A percentile compares a stretch with the other conserved stretches of the same genome.
Conservation (phyloP, 352 stramenopile species). For the Elongisporangium senticosum region DNA sequence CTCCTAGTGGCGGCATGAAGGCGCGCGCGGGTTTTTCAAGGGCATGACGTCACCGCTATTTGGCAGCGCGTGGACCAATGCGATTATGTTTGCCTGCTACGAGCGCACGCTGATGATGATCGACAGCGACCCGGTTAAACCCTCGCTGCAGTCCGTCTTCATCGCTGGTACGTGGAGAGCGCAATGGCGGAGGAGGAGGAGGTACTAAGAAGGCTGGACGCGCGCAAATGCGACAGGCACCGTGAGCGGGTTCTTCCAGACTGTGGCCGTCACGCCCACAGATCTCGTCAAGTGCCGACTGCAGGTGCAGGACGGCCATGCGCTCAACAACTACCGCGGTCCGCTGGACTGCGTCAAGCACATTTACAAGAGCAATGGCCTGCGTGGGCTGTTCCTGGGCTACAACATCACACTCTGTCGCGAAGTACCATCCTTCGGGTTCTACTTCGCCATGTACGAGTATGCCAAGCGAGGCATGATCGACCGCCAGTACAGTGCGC, state of each 20-base stretch:
- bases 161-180: constrained; percentile 24
- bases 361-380: constrained; percentile 54
- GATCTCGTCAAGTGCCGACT: constrained; percentile 83
- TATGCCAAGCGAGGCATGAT: constrained; percentile 71
- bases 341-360: constrained; percentile 74
- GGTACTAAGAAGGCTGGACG: constrained; percentile 2
- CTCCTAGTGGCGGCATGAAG: constrained; percentile 40
- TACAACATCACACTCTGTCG: constrained; percentile 70
- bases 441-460: constrained; percentile 85
- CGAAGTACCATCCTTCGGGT: constrained; percentile 75
- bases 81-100: constrained; percentile 82
- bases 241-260: constrained; percentile 75
- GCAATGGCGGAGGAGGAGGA: neutral
- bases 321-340: constrained; percentile 49
- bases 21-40: constrained; percentile 77
- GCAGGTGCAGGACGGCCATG: constrained; percentile 71
- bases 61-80: constrained; percentile 80
- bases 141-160: constrained; percentile 64
- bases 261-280: constrained; percentile 59
- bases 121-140: constrained; percentile 41
- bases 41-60: constrained; percentile 77
- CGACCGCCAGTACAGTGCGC: constrained; percentile 36
- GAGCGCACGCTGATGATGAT: constrained; percentile 63
- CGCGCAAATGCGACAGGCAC: constrained; percentile 10
- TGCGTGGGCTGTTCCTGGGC: constrained; percentile 64